Conservation (phyloP, 2,329 filamentous ascomycete species). For the Sphaerulina musiva region DNA sequence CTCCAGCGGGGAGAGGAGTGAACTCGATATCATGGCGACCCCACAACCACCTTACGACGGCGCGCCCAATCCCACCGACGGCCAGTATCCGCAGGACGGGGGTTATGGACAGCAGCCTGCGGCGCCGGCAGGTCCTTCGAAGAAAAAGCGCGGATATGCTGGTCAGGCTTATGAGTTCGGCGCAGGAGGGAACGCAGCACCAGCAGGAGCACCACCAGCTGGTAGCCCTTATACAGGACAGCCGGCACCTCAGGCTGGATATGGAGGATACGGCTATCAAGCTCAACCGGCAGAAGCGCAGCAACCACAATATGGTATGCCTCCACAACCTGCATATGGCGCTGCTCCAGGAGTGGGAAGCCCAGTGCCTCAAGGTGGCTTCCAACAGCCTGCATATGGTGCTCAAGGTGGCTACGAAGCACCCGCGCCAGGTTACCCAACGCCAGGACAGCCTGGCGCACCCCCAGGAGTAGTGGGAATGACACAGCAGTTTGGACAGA, state of each 20-base stretch:
- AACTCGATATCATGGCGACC: conserved; percentile 12
- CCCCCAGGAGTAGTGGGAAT: conserved; percentile 43
- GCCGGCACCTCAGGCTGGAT: conserved; percentile 29
- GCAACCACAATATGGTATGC: conserved; percentile 31
- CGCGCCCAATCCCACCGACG: conserved; percentile 14
- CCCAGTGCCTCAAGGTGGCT: conserved; percentile 21
- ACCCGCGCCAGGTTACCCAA: conserved; percentile 36
- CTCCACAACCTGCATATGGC: conserved; percentile 29
- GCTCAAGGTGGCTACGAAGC: conserved; percentile 56
- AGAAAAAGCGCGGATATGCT: conserved; percentile 94
- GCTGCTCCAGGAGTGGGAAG: conserved; percentile 23
- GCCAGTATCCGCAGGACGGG: conserved; percentile 21
- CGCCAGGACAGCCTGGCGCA: conserved; percentile 12
- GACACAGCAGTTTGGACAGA: conserved; percentile 68
- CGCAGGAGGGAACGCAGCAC: conserved; percentile 65
- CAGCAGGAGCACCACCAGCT: conserved; percentile 38
- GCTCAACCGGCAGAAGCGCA: conserved; percentile 24
- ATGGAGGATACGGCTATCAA: conserved; percentile 41
- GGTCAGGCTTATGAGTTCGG: conserved; percentile 92
- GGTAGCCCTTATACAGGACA: conserved; percentile 40
- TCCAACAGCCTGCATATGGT: conserved; percentile 40
- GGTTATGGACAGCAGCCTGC: conserved; percentile 23
- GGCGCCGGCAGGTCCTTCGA: conserved; percentile 34
- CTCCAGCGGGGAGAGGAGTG: background rate
- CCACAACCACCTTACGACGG: conserved; percentile 18